These are phyloP conservation scores for Leccinum aurantiacum DNA, from an alignment of 768 basidiomycete species.

Conservation along the genomic window DNA sequence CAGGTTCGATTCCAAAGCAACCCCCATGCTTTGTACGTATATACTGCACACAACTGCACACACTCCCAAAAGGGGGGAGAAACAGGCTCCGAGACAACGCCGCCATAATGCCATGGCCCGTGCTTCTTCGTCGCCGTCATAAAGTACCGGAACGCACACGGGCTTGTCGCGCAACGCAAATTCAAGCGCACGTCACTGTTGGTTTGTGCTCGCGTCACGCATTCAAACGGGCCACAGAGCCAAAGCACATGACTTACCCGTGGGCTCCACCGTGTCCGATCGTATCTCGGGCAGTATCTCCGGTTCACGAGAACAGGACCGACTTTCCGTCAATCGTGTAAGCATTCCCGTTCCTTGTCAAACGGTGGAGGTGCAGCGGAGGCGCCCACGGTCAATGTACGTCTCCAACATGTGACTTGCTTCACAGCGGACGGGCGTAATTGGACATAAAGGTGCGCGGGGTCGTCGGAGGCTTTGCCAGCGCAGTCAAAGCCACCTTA, in stretches of 20 bases:
- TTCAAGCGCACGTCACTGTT: neutral
- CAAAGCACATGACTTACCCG: neutral
- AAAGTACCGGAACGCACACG: neutral
- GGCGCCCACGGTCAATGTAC: neutral
- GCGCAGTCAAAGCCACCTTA: conserved; percentile 16
- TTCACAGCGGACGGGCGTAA: conserved; percentile 1
- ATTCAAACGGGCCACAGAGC: neutral
- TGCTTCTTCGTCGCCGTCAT: neutral
- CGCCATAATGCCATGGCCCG: neutral
- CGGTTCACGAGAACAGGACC: neutral
- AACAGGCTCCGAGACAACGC: neutral
- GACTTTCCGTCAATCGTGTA: neutral
- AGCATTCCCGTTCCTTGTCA: neutral
- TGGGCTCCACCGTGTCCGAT: neutral
- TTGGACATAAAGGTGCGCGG: neutral
- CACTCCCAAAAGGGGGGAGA: neutral
- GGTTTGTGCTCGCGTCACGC: neutral
- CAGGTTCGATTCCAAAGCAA: neutral
- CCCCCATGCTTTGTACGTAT: conserved; percentile 7
- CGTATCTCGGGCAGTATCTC: conserved; percentile 12
- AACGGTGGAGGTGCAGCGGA: neutral
- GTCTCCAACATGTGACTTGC: neutral
- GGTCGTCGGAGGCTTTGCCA: conserved; percentile 1
- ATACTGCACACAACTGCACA: neutral
- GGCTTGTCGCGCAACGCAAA: neutral